Evolutionary conservation across 2,329 filamentous ascomycete species (phyloP).

Genomic region (Chaetoscypha palmicola): DNA sequence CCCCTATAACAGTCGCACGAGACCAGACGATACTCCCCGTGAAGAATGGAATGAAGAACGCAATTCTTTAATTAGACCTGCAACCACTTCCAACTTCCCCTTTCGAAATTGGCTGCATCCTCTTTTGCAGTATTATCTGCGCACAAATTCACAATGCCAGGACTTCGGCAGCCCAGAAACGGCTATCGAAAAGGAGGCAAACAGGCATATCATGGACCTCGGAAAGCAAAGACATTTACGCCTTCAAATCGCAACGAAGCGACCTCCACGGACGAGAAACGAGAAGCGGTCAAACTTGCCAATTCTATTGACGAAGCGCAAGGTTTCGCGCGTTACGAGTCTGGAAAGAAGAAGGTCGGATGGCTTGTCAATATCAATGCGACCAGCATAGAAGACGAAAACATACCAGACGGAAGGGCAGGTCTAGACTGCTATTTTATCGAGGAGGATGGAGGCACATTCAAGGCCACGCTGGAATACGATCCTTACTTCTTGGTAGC

Average conservation of each 20-base stretch:
- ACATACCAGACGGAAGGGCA: conserved; percentile 74
- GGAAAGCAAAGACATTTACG: conserved; percentile 69
- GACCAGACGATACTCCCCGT: no score
- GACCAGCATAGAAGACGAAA: conserved; percentile 78
- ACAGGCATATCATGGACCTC: conserved; percentile 61
- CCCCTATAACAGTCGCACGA: no score
- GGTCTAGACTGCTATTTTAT: conserved; percentile 98
- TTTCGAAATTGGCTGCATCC: neutral
- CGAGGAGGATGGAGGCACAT: conserved; percentile 72
- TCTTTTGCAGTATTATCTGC: conserved; percentile 5
- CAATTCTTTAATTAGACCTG: conserved; percentile 28
- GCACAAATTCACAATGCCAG: conserved; percentile 41
- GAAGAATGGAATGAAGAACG: neutral
- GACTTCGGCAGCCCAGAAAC: conserved; percentile 54
- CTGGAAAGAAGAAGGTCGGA: conserved; percentile 71
- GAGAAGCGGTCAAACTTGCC: conserved; percentile 75
- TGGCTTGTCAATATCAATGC: conserved; percentile 96
- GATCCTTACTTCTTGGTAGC: conserved; percentile 95
- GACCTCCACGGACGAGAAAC: conserved; percentile 87
- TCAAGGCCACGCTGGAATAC: conserved; percentile 95
- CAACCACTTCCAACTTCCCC: neutral
- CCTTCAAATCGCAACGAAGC: conserved; percentile 72
- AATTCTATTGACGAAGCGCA: conserved; percentile 90
- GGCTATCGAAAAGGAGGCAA: conserved; percentile 63
- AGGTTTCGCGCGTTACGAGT: conserved; percentile 89